These are phyloP conservation scores for Heliamphora pulchella DNA, from an alignment of 179 eudicot species.

Conservation along the genomic window DNA sequence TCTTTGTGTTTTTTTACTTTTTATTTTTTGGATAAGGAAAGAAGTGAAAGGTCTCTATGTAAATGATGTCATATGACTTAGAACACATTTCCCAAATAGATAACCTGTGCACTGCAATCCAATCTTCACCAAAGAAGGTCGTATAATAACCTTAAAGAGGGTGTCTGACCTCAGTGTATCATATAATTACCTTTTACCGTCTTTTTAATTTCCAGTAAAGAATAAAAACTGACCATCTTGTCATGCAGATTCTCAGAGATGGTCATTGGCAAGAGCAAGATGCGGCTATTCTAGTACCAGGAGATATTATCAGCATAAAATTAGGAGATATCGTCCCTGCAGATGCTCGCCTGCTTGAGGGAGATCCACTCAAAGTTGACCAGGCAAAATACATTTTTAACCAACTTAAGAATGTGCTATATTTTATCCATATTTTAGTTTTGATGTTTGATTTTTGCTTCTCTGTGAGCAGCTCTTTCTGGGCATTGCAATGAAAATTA, in stretches of 20 bases:
- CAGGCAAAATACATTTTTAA: conserved; percentile 36
- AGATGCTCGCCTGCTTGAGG: conserved; percentile 67
- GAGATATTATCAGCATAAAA: conserved; percentile 64
- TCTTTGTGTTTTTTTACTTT: too few species aligned
- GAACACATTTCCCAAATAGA: neutral
- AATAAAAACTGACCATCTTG: neutral
- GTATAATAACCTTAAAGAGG: neutral
- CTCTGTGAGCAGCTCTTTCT: conserved; percentile 10
- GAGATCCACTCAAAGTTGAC: conserved; percentile 59
- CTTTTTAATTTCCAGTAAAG: neutral
- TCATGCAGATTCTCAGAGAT: conserved; percentile 43
- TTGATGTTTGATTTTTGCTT: neutral
- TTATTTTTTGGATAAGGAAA: neutral
- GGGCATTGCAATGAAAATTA: neutral
- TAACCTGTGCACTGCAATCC: too few species aligned
- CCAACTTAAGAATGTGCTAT: neutral
- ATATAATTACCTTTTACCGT: neutral
- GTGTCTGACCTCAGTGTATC: neutral
- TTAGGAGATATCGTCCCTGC: conserved; percentile 70
- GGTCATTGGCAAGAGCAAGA: conserved; percentile 55
- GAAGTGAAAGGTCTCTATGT: neutral
- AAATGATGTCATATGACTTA: too few species aligned
- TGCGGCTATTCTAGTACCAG: conserved; percentile 56
- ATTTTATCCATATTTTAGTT: neutral
- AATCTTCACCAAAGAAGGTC: neutral